These are phyloP conservation scores for Radiomyces spectabilis DNA, from an alignment of 192 early-diverging fungal species.

Conservation along the genomic window DNA sequence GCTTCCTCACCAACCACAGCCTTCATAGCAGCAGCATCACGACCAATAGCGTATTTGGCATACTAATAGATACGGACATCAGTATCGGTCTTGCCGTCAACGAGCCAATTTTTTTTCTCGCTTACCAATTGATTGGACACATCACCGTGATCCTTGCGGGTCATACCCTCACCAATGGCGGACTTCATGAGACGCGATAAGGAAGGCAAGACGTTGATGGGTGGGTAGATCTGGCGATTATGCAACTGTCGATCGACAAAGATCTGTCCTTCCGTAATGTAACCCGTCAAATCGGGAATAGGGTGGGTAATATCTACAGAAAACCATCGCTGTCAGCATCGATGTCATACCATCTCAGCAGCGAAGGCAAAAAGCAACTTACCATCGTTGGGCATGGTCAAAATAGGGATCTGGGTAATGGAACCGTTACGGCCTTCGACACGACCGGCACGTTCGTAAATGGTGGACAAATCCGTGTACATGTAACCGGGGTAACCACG, in stretches of 20 bases:
- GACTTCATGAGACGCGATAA: constrained; percentile 99
- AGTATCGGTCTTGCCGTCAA: too few species aligned
- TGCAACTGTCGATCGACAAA: constrained; percentile 97
- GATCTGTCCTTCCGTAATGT: constrained; percentile 99
- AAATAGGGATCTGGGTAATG: constrained; percentile 99
- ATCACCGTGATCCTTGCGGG: constrained; percentile 97
- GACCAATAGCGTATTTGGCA: constrained; percentile 99
- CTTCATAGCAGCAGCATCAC: constrained; percentile 99
- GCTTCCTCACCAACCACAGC: constrained; percentile 99
- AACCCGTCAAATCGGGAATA: constrained; percentile 99
- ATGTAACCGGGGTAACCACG: constrained; percentile 99
- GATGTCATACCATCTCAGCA: too few species aligned
- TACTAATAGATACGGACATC: constrained; percentile 43
- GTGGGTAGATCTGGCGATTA: constrained; percentile 99
- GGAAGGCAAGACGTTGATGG: constrained; percentile 98
- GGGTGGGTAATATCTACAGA: constrained; percentile 95
- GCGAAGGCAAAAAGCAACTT: constrained; percentile 10
- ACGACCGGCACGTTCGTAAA: constrained; percentile 98
- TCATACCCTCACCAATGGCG: constrained; percentile 97
- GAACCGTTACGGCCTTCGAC: constrained; percentile 95
- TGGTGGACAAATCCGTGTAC: constrained; percentile 99
- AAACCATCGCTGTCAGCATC: too few species aligned
- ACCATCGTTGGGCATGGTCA: constrained; percentile 99
- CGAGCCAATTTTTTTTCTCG: not conserved
- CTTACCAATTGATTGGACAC: constrained; percentile 93